Base-by-base conservation (phyloP, 257 asterid genomes). In the Forsythia suspensa region DNA sequence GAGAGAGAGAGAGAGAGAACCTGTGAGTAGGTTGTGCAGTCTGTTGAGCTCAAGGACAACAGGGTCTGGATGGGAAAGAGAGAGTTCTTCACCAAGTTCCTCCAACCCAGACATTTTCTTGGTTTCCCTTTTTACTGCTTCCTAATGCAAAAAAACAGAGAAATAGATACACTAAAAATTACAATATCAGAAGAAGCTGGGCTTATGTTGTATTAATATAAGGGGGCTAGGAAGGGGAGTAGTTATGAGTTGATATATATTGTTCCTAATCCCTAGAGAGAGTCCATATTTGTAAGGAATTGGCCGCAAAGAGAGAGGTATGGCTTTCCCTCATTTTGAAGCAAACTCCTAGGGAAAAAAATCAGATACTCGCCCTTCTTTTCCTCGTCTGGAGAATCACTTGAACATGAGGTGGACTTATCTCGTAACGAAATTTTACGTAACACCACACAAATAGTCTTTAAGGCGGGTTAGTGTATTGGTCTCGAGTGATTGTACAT, bases 1-100 rank as follows among this genome's bases (percentile, higher is more conserved):
- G 40, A 29, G 68, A 74, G 41, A 59, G 8, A 7, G 5, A 67
- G 74, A 72, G 46, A 65, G 38, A 15, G 73, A 63, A 91, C 99
- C 99, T 95, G 80, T 93, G 85, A 91, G 94, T 79, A 86, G 93
- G 82, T 92, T 92, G 65, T 93, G 93, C 79, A 91, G 80, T 46
- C 86, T 88, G 79, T 90, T 87, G 80, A 95, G 93, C 84, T 95
- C 97, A 59, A 95, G 81, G 51, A 86, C 89, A 72, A 93, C 70
- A 79, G 97, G 97, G 90, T 89, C 97, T 0, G 92, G 84, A 70
- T 84, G 92, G 83, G 84, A 84, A 80, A 90, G 81, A 80, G 77
- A 67, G 73, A 82, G 70, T 76, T 83, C 90, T 6, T 29, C 87
- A 76, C 80, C 79, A 78, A 80, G 52, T 55, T 81, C 91, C 61